A percentile compares a stretch with the other conserved stretches of the same genome.
Conservation (phyloP, 345 rosid species). For the Corchorus olitorius region DNA sequence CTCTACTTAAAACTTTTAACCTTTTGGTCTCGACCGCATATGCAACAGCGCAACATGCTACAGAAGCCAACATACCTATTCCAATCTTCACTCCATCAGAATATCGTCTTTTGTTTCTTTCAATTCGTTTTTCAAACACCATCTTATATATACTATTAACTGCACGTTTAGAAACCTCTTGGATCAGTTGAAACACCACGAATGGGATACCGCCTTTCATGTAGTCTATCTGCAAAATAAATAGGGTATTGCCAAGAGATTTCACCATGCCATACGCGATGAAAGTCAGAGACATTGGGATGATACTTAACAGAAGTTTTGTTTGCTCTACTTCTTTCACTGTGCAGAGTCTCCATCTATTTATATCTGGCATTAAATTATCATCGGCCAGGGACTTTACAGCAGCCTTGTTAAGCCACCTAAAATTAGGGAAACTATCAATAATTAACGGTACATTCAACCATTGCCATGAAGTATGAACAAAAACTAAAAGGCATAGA, state of each 20-base stretch:
- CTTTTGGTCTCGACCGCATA: background rate
- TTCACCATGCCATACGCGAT: background rate
- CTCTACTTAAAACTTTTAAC: background rate
- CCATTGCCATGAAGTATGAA: background rate
- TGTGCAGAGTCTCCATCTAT: background rate
- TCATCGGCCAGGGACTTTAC: background rate
- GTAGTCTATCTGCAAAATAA: background rate
- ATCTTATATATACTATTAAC: background rate
- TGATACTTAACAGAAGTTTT: background rate
- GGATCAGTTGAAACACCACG: background rate
- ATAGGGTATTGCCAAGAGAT: background rate
- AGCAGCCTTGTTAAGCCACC: background rate
- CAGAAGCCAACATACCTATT: background rate
- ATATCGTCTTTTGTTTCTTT: background rate
- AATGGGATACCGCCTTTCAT: background rate
- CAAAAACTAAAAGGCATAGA: background rate
- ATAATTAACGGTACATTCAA: background rate
- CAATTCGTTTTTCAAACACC: slow-evolving; percentile 1
- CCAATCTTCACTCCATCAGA: slow-evolving; percentile 7
- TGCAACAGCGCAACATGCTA: background rate
- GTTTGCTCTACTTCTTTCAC: background rate
- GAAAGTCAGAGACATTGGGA: background rate
- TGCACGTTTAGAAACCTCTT: background rate
- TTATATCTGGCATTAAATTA: background rate
- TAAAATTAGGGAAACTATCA: background rate